These are phyloP conservation scores for Crithidia sp. DNA, from an alignment of 208 protist species.

Conservation along the genomic window DNA sequence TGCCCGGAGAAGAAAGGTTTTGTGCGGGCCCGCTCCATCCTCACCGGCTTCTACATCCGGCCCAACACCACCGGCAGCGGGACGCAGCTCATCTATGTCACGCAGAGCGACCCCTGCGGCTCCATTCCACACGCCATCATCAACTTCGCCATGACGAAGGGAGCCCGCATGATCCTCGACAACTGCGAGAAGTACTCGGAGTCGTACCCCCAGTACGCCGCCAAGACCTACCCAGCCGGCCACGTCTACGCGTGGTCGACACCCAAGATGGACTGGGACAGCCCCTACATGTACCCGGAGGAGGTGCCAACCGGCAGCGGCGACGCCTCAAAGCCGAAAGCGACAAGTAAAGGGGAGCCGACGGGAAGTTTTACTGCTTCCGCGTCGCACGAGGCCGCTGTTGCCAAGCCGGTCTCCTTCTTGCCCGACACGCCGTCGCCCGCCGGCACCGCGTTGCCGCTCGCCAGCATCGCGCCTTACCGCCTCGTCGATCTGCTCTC, in stretches of 20 bases:
- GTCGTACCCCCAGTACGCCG: conserved; percentile 60
- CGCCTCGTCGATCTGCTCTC: conserved; percentile 41
- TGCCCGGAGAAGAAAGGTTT: conserved; percentile 83
- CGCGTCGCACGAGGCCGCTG: neutral
- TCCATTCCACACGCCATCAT: conserved; percentile 83
- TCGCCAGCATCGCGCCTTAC: conserved; percentile 58
- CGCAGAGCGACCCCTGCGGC: conserved; percentile 86
- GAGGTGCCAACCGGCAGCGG: conserved; percentile 37
- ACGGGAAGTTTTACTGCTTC: neutral
- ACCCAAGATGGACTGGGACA: conserved; percentile 84
- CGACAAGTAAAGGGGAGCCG: neutral
- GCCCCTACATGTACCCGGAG: conserved; percentile 62
- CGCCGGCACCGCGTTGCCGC: conserved; percentile 24
- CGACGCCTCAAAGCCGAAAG: neutral
- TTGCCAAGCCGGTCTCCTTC: conserved; percentile 2
- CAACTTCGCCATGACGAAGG: conserved; percentile 78
- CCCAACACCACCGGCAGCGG: conserved; percentile 47
- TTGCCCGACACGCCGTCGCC: neutral
- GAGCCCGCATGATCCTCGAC: conserved; percentile 60
- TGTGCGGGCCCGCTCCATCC: conserved; percentile 80
- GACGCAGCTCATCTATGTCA: conserved; percentile 78
- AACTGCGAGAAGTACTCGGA: conserved; percentile 72
- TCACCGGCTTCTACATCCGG: conserved; percentile 85
- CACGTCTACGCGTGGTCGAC: conserved; percentile 78
- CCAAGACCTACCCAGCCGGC: conserved; percentile 59